phyloP scores from a whole-genome alignment of 2,329 filamentous ascomycete genomes.

The Xenoacremonium recifei region DNA sequence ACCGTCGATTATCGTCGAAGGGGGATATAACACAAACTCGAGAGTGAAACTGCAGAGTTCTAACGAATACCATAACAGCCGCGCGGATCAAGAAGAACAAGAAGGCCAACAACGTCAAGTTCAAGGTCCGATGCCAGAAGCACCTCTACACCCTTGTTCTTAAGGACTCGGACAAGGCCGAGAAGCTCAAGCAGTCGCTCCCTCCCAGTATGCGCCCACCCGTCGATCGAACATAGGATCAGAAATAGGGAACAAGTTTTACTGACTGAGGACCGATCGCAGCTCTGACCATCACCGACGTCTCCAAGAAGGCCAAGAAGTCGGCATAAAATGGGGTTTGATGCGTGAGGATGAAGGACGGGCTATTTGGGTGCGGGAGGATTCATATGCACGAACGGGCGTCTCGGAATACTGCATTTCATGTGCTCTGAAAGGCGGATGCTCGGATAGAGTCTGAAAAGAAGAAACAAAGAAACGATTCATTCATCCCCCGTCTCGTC shows the following conservation, averaged over 20 bases:
- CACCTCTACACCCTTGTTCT: conserved; percentile 98
- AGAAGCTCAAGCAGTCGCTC: conserved; percentile 99
- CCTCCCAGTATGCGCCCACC: conserved; percentile 77
- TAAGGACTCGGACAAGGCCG: conserved; percentile 98
- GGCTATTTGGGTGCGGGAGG: conserved; percentile 30
- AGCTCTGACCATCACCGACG: conserved; percentile 54
- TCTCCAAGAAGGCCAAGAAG: conserved; percentile 52
- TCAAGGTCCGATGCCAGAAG: conserved; percentile 99
- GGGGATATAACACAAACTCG: conserved; percentile 20
- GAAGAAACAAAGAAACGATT: conserved; percentile 30
- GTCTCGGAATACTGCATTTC: conserved; percentile 56
- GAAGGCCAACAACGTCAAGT: conserved; percentile 92
- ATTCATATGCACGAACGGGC: conserved; percentile 47
- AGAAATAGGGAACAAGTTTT: conserved; percentile 4
- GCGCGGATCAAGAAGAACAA: conserved; percentile 96
- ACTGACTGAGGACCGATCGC: conserved; percentile 14
- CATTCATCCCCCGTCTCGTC: too few relatives aligned
- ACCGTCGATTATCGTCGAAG: conserved; percentile 6
- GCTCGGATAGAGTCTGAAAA: conserved; percentile 37
- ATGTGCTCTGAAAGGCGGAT: conserved; percentile 39
- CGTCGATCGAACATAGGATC: conserved; percentile 1
- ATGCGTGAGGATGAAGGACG: conserved; percentile 16
- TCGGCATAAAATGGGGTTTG: conserved; percentile 23
- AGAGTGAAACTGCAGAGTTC: conserved; percentile 28
- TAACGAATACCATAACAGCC: conserved; percentile 55